A percentile compares a stretch with the other conserved stretches of the same genome.
These are phyloP conservation scores for Aspergillus asperescens DNA, from an alignment of 495 filamentous ascomycete genomes.

Conservation along the genomic window DNA sequence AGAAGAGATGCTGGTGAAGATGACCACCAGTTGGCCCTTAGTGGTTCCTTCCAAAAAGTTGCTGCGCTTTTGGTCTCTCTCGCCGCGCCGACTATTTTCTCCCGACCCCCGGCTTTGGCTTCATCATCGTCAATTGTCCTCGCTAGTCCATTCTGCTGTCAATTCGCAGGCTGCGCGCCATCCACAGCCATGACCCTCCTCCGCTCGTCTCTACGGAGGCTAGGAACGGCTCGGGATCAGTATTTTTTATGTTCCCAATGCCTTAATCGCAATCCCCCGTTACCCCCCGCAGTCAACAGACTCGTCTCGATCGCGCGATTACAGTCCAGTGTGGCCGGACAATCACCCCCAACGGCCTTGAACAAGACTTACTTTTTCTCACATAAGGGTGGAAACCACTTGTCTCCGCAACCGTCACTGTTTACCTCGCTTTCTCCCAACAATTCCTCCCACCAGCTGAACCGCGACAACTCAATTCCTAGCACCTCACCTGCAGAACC, in stretches of 20 bases:
- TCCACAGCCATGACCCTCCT: slow-evolving; percentile 40
- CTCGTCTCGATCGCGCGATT: slow-evolving; percentile 33
- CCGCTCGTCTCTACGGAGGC: slow-evolving; percentile 37
- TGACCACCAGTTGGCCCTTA: neutral
- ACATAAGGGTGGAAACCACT: slow-evolving; percentile 23
- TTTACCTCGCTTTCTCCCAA: slow-evolving; percentile 27
- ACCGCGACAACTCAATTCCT: neutral
- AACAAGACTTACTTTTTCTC: slow-evolving; percentile 43
- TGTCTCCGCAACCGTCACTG: slow-evolving; percentile 21
- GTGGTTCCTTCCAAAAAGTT: slow-evolving; percentile 6
- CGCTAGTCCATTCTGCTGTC: neutral
- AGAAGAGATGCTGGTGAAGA: neutral
- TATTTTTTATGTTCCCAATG: slow-evolving; percentile 32
- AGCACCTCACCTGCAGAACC: slow-evolving; percentile 15
- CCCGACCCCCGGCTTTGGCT: slow-evolving; percentile 8
- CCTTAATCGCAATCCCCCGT: slow-evolving; percentile 18
- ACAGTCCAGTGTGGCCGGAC: slow-evolving; percentile 26
- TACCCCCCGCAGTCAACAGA: slow-evolving; percentile 23
- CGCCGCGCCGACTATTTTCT: slow-evolving; percentile 29
- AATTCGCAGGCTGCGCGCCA: slow-evolving; percentile 11
- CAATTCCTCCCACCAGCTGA: slow-evolving; percentile 15
- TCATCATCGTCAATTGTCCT: slow-evolving; percentile 22
- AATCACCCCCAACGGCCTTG: slow-evolving; percentile 23
- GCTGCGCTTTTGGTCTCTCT: slow-evolving; percentile 34
- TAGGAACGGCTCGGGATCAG: slow-evolving; percentile 28